Conservation (phyloP, 805 yeast species). For the Barnettozyma siamensis region DNA sequence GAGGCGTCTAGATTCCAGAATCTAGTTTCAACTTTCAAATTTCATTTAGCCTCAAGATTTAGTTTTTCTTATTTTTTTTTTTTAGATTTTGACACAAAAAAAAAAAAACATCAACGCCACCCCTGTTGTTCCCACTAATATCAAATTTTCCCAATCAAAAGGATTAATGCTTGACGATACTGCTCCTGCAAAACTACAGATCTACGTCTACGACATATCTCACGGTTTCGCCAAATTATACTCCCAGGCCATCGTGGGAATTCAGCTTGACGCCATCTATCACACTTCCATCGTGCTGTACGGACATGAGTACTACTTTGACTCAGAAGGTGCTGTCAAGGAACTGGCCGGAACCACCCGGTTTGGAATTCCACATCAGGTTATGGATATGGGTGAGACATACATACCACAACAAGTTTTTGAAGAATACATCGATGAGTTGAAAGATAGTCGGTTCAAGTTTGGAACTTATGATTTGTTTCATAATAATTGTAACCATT, state of each 20-base stretch:
- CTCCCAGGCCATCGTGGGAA: slow-evolving; percentile 47
- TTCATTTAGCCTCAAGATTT: no score
- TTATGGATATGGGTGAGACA: slow-evolving; percentile 49
- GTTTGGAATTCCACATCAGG: slow-evolving; percentile 51
- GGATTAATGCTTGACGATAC: neutral
- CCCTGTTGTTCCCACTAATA: no score
- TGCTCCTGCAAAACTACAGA: slow-evolving; percentile 10
- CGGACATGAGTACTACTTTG: slow-evolving; percentile 53
- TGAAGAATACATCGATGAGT: slow-evolving; percentile 46
- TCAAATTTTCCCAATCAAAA: no score
- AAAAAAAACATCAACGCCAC: no score
- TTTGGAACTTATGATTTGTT: slow-evolving; percentile 46
- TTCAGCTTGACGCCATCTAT: slow-evolving; percentile 55
- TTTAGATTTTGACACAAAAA: neutral
- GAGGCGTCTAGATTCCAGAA: no score
- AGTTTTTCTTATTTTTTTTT: no score
- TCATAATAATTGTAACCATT: slow-evolving; percentile 64
- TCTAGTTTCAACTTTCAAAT: no score
- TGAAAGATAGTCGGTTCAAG: slow-evolving; percentile 36
- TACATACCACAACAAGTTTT: slow-evolving; percentile 46
- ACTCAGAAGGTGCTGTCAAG: slow-evolving; percentile 47
- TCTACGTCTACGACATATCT: slow-evolving; percentile 54
- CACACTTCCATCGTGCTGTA: slow-evolving; percentile 56
- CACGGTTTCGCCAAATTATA: slow-evolving; percentile 51
- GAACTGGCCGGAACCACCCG: slow-evolving; percentile 47